Conservation (phyloP, 192 early-diverging fungal genomes). For the Geosiphon pyriformis region DNA sequence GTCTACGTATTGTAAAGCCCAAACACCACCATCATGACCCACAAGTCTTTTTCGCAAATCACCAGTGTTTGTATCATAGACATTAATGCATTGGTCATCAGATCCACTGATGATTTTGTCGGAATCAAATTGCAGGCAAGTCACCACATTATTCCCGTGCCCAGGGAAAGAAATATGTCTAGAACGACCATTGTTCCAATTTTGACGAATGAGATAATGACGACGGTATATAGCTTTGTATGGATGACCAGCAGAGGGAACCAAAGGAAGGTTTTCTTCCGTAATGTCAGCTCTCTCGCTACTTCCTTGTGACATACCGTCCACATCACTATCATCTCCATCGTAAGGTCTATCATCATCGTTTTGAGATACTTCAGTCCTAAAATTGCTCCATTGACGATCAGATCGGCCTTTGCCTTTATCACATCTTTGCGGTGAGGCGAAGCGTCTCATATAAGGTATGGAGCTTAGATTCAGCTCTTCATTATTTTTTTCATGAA, state of each 20-base stretch:
- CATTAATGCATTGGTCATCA: slow-evolving; percentile 89
- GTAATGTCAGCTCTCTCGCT: slow-evolving; percentile 25
- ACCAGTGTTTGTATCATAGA: slow-evolving; percentile 88
- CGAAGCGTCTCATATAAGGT: background rate
- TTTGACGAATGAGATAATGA: slow-evolving; percentile 73
- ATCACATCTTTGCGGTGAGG: background rate
- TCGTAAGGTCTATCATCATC: slow-evolving; percentile 34
- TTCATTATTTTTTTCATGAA: background rate
- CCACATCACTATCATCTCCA: slow-evolving; percentile 36
- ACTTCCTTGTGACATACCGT: slow-evolving; percentile 35
- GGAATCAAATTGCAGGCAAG: slow-evolving; percentile 94
- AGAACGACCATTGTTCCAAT: slow-evolving; percentile 75
- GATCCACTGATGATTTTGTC: slow-evolving; percentile 93
- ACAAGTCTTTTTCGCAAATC: slow-evolving; percentile 60
- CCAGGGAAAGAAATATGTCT: slow-evolving; percentile 78
- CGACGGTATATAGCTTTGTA: slow-evolving; percentile 79
- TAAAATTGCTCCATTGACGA: slow-evolving; percentile 6
- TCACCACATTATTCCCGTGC: slow-evolving; percentile 80
- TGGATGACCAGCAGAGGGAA: slow-evolving; percentile 40
- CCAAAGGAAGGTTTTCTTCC: slow-evolving; percentile 35
- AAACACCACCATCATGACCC: slow-evolving; percentile 95
- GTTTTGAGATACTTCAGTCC: slow-evolving; percentile 8
- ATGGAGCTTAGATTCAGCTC: background rate
- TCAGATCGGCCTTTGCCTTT: slow-evolving; percentile 20
- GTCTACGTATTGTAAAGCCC: slow-evolving; percentile 91